Percentiles rank a stretch among this genome's conserved stretches.
These are phyloP conservation scores for Aciculosporium take DNA, from an alignment of 2,329 filamentous ascomycete species.

Conservation along the genomic window DNA sequence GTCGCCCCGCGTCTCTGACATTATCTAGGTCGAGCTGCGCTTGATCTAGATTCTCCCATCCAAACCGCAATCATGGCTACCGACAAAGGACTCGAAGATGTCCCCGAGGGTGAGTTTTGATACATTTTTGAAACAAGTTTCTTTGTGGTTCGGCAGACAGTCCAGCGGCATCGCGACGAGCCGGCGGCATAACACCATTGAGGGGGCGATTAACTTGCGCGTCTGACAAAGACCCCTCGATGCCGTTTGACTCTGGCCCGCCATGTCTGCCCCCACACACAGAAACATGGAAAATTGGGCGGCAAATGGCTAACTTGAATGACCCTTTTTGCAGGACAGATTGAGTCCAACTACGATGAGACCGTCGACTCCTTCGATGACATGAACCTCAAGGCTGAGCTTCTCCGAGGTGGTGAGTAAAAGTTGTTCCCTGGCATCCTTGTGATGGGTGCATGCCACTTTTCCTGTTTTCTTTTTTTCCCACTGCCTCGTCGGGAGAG, in stretches of 20 bases:
- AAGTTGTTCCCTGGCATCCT: slow-evolving; percentile 5
- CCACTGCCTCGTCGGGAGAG: too few relatives aligned
- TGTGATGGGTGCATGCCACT: not conserved
- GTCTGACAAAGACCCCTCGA: not conserved
- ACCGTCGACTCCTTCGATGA: slow-evolving; percentile 97
- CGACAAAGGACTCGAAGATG: slow-evolving; percentile 95
- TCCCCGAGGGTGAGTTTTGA: slow-evolving; percentile 72
- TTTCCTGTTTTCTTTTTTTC: slow-evolving; percentile 4
- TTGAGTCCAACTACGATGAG: slow-evolving; percentile 99
- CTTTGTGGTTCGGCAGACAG: not conserved
- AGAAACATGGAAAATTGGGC: not conserved
- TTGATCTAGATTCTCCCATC: slow-evolving; percentile 51
- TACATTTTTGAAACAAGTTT: not conserved
- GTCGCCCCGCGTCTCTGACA: slow-evolving; percentile 27
- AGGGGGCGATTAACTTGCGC: not conserved
- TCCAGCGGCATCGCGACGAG: not conserved
- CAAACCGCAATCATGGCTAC: slow-evolving; percentile 90
- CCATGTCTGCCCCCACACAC: slow-evolving; percentile 3
- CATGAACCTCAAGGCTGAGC: slow-evolving; percentile 93
- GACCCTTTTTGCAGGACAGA: slow-evolving; percentile 55
- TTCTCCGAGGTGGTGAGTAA: slow-evolving; percentile 71
- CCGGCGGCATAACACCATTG: not conserved
- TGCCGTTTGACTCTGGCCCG: not conserved
- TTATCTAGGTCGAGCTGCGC: slow-evolving; percentile 60
- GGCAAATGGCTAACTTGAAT: slow-evolving; percentile 11